Evolutionary conservation across 495 filamentous ascomycete species (phyloP).

Genomic region (Hyaloscypha hepaticicola): DNA sequence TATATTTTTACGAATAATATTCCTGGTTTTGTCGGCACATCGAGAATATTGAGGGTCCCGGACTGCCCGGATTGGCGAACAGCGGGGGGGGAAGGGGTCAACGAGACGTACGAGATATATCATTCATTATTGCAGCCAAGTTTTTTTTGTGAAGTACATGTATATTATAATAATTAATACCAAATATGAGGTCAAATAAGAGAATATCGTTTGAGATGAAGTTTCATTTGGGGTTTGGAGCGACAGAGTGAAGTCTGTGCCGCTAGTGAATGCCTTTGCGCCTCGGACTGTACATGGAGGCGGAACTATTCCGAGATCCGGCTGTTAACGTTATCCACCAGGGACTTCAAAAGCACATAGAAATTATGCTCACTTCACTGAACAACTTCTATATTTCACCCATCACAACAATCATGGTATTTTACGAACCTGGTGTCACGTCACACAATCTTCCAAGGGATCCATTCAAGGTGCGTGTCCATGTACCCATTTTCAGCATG

Average conservation of each 20-base stretch:
- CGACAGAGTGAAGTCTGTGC: neutral
- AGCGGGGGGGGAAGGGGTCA: too few species aligned
- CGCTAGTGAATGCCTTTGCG: neutral
- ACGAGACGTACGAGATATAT: too few species aligned
- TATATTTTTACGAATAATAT: too few species aligned
- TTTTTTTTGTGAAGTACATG: too few species aligned
- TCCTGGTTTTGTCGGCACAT: too few species aligned
- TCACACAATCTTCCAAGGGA: neutral
- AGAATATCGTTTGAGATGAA: too few species aligned
- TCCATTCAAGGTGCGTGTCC: neutral
- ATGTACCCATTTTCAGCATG: neutral
- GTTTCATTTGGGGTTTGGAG: neutral
- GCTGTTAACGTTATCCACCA: neutral
- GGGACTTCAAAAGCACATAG: neutral
- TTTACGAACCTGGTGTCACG: neutral
- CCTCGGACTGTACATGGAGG: neutral
- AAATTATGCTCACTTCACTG: neutral
- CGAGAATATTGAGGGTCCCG: too few species aligned
- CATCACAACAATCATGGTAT: neutral
- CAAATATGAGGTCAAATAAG: too few species aligned
- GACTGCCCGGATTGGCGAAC: too few species aligned
- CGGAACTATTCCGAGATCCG: neutral
- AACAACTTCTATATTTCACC: neutral
- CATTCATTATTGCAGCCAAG: too few species aligned
- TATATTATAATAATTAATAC: too few species aligned